These are phyloP conservation scores for Fraxinus latifolia DNA, from an alignment of 305 asterid species.

Conservation along the genomic window DNA sequence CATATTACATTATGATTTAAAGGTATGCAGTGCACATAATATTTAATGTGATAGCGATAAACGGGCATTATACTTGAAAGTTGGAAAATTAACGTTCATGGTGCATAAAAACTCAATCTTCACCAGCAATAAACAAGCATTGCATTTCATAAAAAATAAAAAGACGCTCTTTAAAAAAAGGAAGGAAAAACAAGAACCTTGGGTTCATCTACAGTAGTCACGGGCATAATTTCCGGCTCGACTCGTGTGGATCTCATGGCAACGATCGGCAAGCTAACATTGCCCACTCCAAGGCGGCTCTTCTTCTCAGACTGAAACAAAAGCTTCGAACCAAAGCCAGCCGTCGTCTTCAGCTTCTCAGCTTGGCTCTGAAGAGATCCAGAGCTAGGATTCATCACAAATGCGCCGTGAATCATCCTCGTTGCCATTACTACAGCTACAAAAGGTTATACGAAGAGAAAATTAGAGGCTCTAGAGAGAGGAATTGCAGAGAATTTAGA, in stretches of 20 bases:
- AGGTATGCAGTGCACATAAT: neutral
- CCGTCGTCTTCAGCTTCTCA: slow-evolving; percentile 48
- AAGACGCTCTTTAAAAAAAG: neutral
- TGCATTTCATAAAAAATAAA: neutral
- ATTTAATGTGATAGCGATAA: neutral
- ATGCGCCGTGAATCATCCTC: slow-evolving; percentile 50
- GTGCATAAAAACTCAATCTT: slow-evolving; percentile 4
- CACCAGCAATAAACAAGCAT: slow-evolving; percentile 13
- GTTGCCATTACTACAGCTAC: slow-evolving; percentile 42
- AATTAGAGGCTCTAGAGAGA: neutral
- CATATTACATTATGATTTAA: neutral
- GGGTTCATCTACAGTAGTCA: slow-evolving; percentile 54
- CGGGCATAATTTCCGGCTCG: slow-evolving; percentile 46
- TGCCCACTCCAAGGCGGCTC: slow-evolving; percentile 30
- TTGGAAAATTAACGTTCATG: neutral
- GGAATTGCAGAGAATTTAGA: neutral
- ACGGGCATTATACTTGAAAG: neutral
- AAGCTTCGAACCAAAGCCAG: slow-evolving; percentile 46
- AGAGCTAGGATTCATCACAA: slow-evolving; percentile 35
- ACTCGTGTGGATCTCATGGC: slow-evolving; percentile 48
- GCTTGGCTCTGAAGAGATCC: slow-evolving; percentile 39
- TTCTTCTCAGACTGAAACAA: slow-evolving; percentile 34
- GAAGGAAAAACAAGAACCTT: slow-evolving; percentile 32
- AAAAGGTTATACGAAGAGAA: neutral
- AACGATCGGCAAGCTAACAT: slow-evolving; percentile 40